These are phyloP conservation scores for Heracleum sosnowskyi DNA, from an alignment of 129 eudicot genomes.

Conservation along the genomic window DNA sequence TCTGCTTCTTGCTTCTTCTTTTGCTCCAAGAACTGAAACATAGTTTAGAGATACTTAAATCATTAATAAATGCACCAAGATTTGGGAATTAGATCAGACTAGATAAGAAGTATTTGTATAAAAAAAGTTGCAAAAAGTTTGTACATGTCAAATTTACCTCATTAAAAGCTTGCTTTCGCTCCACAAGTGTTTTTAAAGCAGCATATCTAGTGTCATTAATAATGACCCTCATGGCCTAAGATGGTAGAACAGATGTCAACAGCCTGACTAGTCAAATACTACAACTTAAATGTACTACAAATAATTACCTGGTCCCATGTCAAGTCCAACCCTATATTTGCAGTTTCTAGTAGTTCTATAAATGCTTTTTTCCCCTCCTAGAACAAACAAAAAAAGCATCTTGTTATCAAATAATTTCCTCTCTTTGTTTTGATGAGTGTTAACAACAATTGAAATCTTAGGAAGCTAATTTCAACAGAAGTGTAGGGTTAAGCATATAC, in stretches of 20 bases:
- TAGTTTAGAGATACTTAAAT: conserved; percentile 4
- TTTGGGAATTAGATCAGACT: background rate
- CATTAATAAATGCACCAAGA: conserved; percentile 9
- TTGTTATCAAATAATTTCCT: background rate
- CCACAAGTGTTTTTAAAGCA: conserved; percentile 68
- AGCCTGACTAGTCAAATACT: conserved; percentile 1
- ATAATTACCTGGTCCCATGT: conserved; percentile 88
- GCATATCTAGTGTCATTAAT: conserved; percentile 79
- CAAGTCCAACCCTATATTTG: conserved; percentile 82
- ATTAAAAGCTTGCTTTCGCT: conserved; percentile 77
- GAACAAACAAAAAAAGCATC: conserved; percentile 11
- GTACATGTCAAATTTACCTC: conserved; percentile 48
- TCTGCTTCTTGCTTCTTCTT: conserved; percentile 89
- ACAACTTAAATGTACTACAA: background rate
- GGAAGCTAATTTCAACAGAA: conserved; percentile 13
- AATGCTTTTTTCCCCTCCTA: conserved; percentile 88
- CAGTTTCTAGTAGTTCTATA: conserved; percentile 65
- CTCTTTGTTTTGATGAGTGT: background rate
- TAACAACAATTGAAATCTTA: background rate
- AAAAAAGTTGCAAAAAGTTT: background rate
- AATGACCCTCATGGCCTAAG: conserved; percentile 78
- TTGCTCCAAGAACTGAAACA: conserved; percentile 58
- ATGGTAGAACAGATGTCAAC: conserved; percentile 14
- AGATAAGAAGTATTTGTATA: background rate
- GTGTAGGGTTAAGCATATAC: conserved; percentile 24